Percentiles rank a stretch among this genome's conserved stretches.
Conservation (phyloP, 139 green algal species). For the Diplosphaera chodatii region DNA sequence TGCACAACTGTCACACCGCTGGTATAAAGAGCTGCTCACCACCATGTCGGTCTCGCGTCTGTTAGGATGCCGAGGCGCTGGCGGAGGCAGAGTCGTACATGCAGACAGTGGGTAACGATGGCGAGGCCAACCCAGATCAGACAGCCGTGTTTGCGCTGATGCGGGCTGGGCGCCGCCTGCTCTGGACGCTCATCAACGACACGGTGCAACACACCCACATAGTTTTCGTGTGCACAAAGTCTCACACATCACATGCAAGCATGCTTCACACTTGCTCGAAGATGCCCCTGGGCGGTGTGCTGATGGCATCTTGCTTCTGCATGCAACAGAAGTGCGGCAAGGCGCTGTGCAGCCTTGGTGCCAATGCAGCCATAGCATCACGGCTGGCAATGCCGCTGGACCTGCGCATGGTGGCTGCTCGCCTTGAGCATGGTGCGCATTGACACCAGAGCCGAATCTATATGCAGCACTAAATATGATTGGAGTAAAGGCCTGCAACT, state of each 20-base stretch:
- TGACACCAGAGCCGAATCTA: too few species aligned
- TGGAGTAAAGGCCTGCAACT: too few species aligned
- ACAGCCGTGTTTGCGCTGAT: not conserved
- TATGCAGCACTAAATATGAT: too few species aligned
- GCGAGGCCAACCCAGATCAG: not conserved
- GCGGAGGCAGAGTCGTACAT: not conserved
- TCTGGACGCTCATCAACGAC: not conserved
- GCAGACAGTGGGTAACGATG: not conserved
- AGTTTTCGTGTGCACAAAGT: too few species aligned
- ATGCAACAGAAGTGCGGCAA: not conserved
- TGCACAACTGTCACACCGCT: too few species aligned
- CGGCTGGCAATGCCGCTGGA: constrained; percentile 23
- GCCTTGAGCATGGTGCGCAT: constrained; percentile 15
- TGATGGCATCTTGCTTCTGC: too few species aligned
- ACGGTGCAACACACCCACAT: too few species aligned
- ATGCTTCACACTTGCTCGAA: too few species aligned
- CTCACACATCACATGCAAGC: too few species aligned
- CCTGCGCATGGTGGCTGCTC: constrained; percentile 22
- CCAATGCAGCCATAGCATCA: constrained; percentile 20
- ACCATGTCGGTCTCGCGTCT: too few species aligned
- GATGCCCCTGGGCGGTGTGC: too few species aligned
- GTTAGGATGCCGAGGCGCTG: not conserved
- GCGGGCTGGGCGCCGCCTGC: not conserved
- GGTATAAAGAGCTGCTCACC: too few species aligned
- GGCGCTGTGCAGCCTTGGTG: constrained; percentile 26